A percentile compares a stretch with the other conserved stretches of the same genome.
Evolutionary conservation across 2,329 filamentous ascomycete genomes (phyloP).

Genomic region (Conoideocrella luteorostrata): DNA sequence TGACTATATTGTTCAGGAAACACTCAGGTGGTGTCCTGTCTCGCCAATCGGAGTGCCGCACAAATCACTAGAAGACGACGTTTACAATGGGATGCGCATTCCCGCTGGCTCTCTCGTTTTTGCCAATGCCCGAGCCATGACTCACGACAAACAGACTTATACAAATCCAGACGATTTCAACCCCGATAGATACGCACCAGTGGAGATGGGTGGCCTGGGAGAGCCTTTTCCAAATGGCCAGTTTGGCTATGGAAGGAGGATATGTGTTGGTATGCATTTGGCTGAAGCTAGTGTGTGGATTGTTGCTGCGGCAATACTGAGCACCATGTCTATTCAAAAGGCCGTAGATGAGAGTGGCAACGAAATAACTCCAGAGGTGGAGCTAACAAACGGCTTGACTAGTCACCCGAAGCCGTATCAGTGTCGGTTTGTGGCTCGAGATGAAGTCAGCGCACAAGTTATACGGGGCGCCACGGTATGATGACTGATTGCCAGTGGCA

Average conservation of each 20-base stretch:
- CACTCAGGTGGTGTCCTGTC: constrained; percentile 37
- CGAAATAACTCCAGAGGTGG: constrained; percentile 22
- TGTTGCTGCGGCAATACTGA: constrained; percentile 32
- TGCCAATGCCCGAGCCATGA: constrained; percentile 40
- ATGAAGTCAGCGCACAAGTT: constrained; percentile 11
- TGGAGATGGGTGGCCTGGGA: constrained; percentile 29
- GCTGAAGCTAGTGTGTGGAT: constrained; percentile 40
- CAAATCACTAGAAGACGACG: constrained; percentile 45
- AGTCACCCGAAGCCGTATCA: constrained; percentile 20
- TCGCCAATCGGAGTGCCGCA: constrained; percentile 49
- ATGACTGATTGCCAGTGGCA: background rate
- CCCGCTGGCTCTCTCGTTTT: constrained; percentile 43
- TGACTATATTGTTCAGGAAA: constrained; percentile 40
- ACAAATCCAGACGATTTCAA: constrained; percentile 35
- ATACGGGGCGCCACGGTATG: constrained; percentile 7
- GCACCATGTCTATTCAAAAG: constrained; percentile 29
- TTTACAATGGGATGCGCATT: constrained; percentile 50
- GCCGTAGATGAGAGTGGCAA: constrained; percentile 26
- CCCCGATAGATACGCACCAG: constrained; percentile 35
- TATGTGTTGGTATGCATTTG: constrained; percentile 44
- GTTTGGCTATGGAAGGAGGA: constrained; percentile 47
- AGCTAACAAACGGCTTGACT: too few relatives aligned
- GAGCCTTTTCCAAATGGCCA: constrained; percentile 40
- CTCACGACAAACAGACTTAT: constrained; percentile 34
- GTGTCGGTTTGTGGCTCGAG: constrained; percentile 19